Base-by-base conservation (phyloP, 1,139 yeast species). In the Magnusiomyces tetraspermus region DNA sequence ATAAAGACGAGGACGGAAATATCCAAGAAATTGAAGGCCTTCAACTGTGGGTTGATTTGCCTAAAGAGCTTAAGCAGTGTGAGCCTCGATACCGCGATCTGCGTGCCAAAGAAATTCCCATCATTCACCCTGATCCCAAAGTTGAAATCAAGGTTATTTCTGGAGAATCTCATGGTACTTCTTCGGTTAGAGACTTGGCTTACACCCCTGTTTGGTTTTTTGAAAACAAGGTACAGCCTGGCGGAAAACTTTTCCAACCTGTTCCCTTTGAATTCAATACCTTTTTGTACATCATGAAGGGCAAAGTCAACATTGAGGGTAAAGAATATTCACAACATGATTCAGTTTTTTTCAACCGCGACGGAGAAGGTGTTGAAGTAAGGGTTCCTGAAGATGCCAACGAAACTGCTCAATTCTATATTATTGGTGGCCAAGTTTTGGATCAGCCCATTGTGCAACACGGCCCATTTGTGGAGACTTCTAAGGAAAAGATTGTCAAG, bases 11-110 rank as follows among this genome's bases (percentile, higher is more conserved):
- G 22, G 49, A 52, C 19, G 62, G 60, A 4, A 58, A 52, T 19
- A 24, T 51, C 17, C 23, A 47, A 19, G 42, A 48, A 21, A 80
- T 82, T 40, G 77, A 73, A 43, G 96, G 96, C 51, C 74, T 89
- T 74, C 96, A 89, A 67, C 71, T 90, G 51, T 89, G 97, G 97
- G 96, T 89, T 49, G 96, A 88, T 65, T 75, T 88, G 57, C 96
- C 96, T 5, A 78, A 75, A 52, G 71, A 78, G 2, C 71, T 84
- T 65, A 87, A 87, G 66, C 76, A 80, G 56, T 72, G 79, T 54
- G 79, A 78, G 48, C 96, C 97, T 48, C 73, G 94, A 55, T 89
- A 89, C 71, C 77, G 95, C 61, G 95, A 88, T 65, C 75, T 89
- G 64, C 76, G 79, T 63, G 77, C 77, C 15, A 74, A 75, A 61